A percentile compares a stretch with the other conserved stretches of the same genome.
phyloP scores from a whole-genome alignment of 1,139 yeast genomes.

The Magnusiomyces clavatus region DNA sequence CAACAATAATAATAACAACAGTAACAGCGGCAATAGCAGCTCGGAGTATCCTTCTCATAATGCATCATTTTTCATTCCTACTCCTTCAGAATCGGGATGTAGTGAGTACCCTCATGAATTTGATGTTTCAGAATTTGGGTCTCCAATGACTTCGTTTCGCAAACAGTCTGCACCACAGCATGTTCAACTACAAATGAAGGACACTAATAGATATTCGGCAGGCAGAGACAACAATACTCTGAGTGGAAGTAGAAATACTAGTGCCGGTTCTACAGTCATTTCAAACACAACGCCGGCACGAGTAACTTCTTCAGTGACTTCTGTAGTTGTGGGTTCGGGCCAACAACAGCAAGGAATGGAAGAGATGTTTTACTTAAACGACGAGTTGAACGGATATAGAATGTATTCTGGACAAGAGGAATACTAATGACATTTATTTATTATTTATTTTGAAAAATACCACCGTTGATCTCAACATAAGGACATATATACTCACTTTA shows the following conservation, averaged over 20 bases:
- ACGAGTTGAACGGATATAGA: too few species aligned
- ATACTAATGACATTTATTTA: neutral
- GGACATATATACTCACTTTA: too few species aligned
- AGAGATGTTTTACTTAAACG: too few species aligned
- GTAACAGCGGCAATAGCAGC: neutral
- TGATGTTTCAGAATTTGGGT: slow-evolving; percentile 4
- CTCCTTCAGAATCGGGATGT: slow-evolving; percentile 27
- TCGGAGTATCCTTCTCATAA: neutral
- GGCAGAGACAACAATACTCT: neutral
- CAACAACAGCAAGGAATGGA: too few species aligned
- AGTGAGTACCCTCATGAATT: slow-evolving; percentile 15
- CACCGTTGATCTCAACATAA: too few species aligned
- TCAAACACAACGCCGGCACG: too few species aligned
- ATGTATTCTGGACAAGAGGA: too few species aligned
- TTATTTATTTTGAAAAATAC: neutral
- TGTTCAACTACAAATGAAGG: neutral
- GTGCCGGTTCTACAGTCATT: neutral
- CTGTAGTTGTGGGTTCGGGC: too few species aligned
- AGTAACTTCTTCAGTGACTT: too few species aligned
- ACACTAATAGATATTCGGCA: too few species aligned
- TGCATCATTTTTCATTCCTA: slow-evolving; percentile 20
- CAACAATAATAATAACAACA: neutral
- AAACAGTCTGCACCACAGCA: neutral
- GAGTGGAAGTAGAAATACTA: neutral
- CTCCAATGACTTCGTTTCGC: slow-evolving; percentile 3